Evolutionary conservation across 257 asterid genomes (phyloP).

Genomic region (Solanum paucissectum): DNA sequence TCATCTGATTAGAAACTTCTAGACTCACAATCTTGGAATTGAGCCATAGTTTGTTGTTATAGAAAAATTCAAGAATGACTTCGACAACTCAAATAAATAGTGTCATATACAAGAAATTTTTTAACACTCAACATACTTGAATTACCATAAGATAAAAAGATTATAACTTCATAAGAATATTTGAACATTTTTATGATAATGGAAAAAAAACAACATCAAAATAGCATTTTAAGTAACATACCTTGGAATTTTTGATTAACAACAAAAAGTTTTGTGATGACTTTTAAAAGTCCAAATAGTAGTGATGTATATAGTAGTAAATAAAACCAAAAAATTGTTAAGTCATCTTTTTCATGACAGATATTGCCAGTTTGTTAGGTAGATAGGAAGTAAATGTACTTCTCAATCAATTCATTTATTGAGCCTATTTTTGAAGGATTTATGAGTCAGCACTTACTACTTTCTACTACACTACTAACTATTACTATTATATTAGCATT

Average conservation of each 20-base stretch:
- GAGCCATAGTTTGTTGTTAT: background rate
- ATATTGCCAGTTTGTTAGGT: conserved; percentile 1
- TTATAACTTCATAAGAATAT: background rate
- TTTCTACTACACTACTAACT: background rate
- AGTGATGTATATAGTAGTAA: background rate
- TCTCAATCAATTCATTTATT: background rate
- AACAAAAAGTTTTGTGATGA: background rate
- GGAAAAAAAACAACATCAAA: background rate
- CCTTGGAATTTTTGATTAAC: background rate
- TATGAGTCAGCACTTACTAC: background rate
- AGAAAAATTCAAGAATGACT: background rate
- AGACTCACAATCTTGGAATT: background rate
- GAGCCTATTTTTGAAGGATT: background rate
- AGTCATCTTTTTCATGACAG: background rate
- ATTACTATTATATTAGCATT: background rate
- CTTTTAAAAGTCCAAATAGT: background rate
- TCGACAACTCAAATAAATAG: background rate
- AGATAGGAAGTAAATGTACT: background rate
- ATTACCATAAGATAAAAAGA: background rate
- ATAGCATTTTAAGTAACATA: background rate
- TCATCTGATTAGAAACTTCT: background rate
- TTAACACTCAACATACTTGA: background rate
- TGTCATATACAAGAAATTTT: background rate
- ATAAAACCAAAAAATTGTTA: background rate
- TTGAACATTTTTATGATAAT: background rate